Conservation (phyloP, 768 basidiomycete genomes). For the Calocybe indica region DNA sequence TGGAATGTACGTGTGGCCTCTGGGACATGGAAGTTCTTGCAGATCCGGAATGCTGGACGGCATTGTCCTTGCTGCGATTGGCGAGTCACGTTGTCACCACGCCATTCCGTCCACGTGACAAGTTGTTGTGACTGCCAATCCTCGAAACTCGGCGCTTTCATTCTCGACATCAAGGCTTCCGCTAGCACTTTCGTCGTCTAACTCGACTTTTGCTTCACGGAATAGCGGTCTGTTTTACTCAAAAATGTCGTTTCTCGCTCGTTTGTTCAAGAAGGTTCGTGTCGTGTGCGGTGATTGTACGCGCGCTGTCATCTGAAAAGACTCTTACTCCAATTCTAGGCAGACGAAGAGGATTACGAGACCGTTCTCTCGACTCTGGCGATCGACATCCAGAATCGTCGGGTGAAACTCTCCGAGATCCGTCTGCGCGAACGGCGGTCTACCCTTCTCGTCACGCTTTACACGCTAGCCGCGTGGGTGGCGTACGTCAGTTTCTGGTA, state of each 20-base stretch:
- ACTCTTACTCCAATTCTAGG: slow-evolving; percentile 21
- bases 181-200: slow-evolving; percentile 8
- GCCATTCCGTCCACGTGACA: too few species aligned
- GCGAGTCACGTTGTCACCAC: too few species aligned
- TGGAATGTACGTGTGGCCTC: too few species aligned
- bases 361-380: slow-evolving; percentile 63
- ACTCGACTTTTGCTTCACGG: background rate
- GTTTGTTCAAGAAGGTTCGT: slow-evolving; percentile 25
- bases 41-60: too few species aligned
- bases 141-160: background rate
- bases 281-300: background rate
- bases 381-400: slow-evolving; percentile 64
- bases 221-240: background rate
- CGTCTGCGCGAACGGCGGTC: slow-evolving; percentile 79
- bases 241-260: slow-evolving; percentile 20
- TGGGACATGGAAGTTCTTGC: too few species aligned
- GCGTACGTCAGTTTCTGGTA: slow-evolving; percentile 75
- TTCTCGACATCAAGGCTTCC: slow-evolving; percentile 7
- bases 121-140: too few species aligned
- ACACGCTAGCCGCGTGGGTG: slow-evolving; percentile 70
- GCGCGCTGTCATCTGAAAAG: background rate
- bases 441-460: slow-evolving; percentile 71
- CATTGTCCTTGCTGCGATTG: too few species aligned
- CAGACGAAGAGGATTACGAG: slow-evolving; percentile 71
- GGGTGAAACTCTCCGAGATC: slow-evolving; percentile 73